Evolutionary conservation across 2,329 filamentous ascomycete genomes (phyloP).

Genomic region (Pseudogymnoascus verrucosus): DNA sequence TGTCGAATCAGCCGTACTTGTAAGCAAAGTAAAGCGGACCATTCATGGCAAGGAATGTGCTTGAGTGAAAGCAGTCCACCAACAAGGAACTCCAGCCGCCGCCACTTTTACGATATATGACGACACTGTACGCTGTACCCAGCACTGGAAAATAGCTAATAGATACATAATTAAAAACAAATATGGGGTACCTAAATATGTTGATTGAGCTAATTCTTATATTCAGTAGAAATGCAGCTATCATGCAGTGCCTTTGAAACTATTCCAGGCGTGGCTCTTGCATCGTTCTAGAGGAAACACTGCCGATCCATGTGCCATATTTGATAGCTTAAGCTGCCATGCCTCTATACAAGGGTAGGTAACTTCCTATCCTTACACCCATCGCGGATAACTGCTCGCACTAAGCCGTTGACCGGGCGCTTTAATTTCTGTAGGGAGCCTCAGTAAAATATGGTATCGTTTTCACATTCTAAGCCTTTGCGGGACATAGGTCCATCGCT

Average conservation of each 20-base stretch:
- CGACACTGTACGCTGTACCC: neutral
- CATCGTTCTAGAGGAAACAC: neutral
- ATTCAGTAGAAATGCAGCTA: neutral
- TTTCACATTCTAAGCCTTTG: neutral
- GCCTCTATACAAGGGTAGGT: neutral
- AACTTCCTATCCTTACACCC: neutral
- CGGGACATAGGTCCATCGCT: neutral
- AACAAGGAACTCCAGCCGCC: slow-evolving; percentile 6
- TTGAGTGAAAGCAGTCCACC: neutral
- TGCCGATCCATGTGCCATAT: neutral
- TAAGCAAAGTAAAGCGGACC: slow-evolving; percentile 4
- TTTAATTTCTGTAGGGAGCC: neutral
- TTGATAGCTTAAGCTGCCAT: neutral
- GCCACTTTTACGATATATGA: slow-evolving; percentile 5
- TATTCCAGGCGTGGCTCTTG: neutral
- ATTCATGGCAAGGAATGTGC: slow-evolving; percentile 5
- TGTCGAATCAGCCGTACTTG: neutral
- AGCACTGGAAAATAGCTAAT: neutral
- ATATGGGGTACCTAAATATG: neutral
- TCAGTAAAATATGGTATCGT: neutral
- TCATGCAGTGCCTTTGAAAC: neutral
- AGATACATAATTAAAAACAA: neutral
- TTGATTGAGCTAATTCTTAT: neutral
- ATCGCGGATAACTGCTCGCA: neutral
- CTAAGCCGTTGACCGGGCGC: neutral